Base-by-base conservation (phyloP, 768 basidiomycete genomes). In the Strobilomyces dryophilus region DNA sequence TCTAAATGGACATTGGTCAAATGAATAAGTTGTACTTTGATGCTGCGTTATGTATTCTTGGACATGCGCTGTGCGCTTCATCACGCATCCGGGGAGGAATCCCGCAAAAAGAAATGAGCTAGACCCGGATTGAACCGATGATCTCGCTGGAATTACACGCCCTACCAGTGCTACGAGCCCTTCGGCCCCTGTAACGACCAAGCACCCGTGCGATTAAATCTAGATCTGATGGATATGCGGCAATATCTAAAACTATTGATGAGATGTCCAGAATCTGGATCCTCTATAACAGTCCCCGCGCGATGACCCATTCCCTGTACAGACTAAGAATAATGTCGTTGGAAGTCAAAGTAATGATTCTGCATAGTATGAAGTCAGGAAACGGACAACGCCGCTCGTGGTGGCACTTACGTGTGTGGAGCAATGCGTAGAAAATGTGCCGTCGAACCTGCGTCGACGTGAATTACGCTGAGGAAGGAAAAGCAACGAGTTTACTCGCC, bases 391-490 rank as follows among this genome's bases (percentile, higher is more conserved):
- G 21, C n/a, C 9, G 24, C 4, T 2, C 6, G 10, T n/a, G 18
- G 9, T 31, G 7, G 62, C 24, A 67, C 83, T 71, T 64, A 89
- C 87, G 94, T 94, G 69, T 94, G 92, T 31, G 93, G 95, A 15
- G 89, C 89, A 64, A 95, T 95, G 35, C 94, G 81, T 61, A 95
- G 64, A 71, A 97, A 91, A 69, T 98, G 95, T 3, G 95, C 95
- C 0, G 91, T 91, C 3, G 92, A 92, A 39, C 95, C 90, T 92
- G 58, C 40, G 34, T 46, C 42, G 3, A 46, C 10, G 32, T 61
- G 17, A 58, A 26, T 21, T 8, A n/a, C 2, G 9, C 8, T 4
- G 54, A 37, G 14, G 14, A 37, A 15, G 24, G 14, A 37, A 15
- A 24, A 3, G 2, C 6, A 12, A 5, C 10, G 36, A 27, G 10